Evolutionary conservation across 2,329 filamentous ascomycete species (phyloP).

Genomic region (Pezizomycotina sp.): DNA sequence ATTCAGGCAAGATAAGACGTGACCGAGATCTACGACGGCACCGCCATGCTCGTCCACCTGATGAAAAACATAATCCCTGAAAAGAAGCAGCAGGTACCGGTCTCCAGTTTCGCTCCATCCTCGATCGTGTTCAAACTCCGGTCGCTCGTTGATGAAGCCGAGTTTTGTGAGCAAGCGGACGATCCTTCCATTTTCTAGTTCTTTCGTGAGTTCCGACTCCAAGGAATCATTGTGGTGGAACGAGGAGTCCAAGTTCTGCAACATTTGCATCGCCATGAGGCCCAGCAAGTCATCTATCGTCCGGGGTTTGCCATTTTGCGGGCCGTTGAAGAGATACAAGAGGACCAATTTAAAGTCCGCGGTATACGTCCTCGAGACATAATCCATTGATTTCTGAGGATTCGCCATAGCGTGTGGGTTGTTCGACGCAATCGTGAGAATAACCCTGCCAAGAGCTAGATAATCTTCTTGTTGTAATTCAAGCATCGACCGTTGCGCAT

Average conservation of each 20-base stretch:
- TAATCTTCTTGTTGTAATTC: slow-evolving; percentile 84
- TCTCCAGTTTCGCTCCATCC: slow-evolving; percentile 87
- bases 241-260: slow-evolving; percentile 56
- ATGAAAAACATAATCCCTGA: slow-evolving; percentile 94
- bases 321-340: slow-evolving; percentile 59
- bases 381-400: slow-evolving; percentile 54
- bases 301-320: slow-evolving; percentile 44
- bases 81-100: slow-evolving; percentile 81
- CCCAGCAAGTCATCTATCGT: slow-evolving; percentile 63
- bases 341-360: slow-evolving; percentile 63
- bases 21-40: slow-evolving; percentile 69
- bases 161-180: slow-evolving; percentile 70
- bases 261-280: slow-evolving; percentile 61
- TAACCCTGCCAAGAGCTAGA: slow-evolving; percentile 62
- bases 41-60: slow-evolving; percentile 75
- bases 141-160: slow-evolving; percentile 74
- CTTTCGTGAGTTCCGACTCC: slow-evolving; percentile 53
- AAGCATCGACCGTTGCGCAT: slow-evolving; percentile 47
- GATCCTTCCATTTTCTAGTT: slow-evolving; percentile 78
- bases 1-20: slow-evolving; percentile 73
- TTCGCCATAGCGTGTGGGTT: slow-evolving; percentile 44
- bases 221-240: slow-evolving; percentile 67
- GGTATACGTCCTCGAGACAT: slow-evolving; percentile 60
- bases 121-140: slow-evolving; percentile 60
- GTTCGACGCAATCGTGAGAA: slow-evolving; percentile 66